phyloP scores from a whole-genome alignment of 139 green algal genomes.

The Chlamydomonas asymmetrica region DNA sequence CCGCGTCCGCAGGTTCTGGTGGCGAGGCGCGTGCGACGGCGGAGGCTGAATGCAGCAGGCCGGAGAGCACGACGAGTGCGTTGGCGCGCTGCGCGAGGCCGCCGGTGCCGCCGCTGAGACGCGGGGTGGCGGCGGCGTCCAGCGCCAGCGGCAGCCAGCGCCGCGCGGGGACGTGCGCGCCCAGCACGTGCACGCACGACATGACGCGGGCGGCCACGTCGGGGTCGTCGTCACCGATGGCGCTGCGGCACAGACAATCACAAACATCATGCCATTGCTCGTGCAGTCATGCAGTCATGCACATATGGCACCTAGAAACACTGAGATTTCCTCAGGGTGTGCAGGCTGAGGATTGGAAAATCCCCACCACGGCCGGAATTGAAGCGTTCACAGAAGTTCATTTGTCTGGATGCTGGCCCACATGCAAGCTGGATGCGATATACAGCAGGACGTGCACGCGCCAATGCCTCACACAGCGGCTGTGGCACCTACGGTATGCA shows the following conservation, averaged over 20 bases:
- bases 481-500: too few species aligned
- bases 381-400: too few species aligned
- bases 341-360: too few species aligned
- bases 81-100: constrained; percentile 45
- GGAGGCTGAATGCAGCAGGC: constrained; percentile 56
- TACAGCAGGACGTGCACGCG: too few species aligned
- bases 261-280: too few species aligned
- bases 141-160: constrained; percentile 65
- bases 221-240: constrained; percentile 61
- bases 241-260: constrained; percentile 16
- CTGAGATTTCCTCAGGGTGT: too few species aligned
- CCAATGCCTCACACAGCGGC: too few species aligned
- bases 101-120: neutral
- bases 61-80: constrained; percentile 67
- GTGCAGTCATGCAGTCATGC: too few species aligned
- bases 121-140: constrained; percentile 43
- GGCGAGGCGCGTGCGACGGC: constrained; percentile 21
- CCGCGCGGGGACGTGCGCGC: constrained; percentile 35
- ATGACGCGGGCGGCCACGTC: constrained; percentile 48
- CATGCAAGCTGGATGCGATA: too few species aligned
- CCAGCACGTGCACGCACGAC: constrained; percentile 50
- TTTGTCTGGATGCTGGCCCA: too few species aligned
- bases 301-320: too few species aligned
- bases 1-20: neutral
- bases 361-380: too few species aligned